Base-by-base conservation (phyloP, 352 stramenopile species). In the Globisporangium alternatum region DNA sequence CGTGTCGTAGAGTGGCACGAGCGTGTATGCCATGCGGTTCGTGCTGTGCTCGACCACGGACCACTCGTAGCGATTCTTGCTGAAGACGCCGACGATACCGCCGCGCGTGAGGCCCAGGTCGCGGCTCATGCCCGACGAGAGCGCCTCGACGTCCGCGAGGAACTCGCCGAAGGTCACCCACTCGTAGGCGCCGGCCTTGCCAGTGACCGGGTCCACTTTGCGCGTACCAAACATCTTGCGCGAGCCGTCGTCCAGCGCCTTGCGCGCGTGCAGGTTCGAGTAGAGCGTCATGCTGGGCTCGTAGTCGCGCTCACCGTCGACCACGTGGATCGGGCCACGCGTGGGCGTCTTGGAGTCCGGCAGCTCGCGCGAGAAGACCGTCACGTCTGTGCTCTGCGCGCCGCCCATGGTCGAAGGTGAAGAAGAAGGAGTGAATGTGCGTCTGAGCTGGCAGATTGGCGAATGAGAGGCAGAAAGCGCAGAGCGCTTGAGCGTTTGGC, bases 21-120 rank as follows among this genome's bases (percentile, higher is more conserved):
- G 68, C 43, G 76, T 69, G 73, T 83, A 88, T 41, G 70, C 60
- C 78, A 87, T 88, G 67, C 79, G 81, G 66, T 88, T 88, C 59
- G 69, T 77, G 28, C 60, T 71, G 56, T 86, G 77, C 66, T 88
- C 81, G 2, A 84, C 76, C 1, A 88, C 59, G n/a, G 74, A 71
- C 77, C 81, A 89, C 61, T 90, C 81, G 65, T 81, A 80, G 22
- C 80, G 77, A 54, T 80, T 83, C 59, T 81, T 78, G 47, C 59
- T 74, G 66, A 89, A 88, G 33, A 89, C 48, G 19, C 79, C 79
- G 21, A 90, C 70, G 33, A 68, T 73, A 6, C 82, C 78, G 55
- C 81, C 71, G 28, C 78, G 71, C 54, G 64, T 22, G 49, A 83
- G 54, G 0, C 66, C 62, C 13, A 84, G 31, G 30, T 69, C 69